phyloP scores from a whole-genome alignment of 441 rosid species.

The Macaranga tanarius region DNA sequence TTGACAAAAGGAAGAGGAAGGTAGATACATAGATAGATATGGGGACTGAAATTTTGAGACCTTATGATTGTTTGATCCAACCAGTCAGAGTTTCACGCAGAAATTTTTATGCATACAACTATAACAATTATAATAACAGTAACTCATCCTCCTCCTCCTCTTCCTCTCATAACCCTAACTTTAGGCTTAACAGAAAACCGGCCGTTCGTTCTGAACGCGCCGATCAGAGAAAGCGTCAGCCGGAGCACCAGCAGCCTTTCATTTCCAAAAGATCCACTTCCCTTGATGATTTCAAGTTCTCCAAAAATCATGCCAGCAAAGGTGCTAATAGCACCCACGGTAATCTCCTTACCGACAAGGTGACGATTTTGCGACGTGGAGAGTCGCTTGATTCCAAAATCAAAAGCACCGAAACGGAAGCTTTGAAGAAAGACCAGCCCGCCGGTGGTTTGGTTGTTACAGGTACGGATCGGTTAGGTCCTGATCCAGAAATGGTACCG shows the following conservation, averaged over 20 bases:
- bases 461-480: conserved; percentile 34
- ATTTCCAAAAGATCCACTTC: conserved; percentile 30
- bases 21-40: conserved; percentile 23
- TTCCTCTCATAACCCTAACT: conserved; percentile 5
- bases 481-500: conserved; percentile 31
- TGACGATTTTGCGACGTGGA: conserved; percentile 60
- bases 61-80: conserved; percentile 59
- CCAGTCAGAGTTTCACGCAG: conserved; percentile 47
- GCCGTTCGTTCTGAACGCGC: conserved; percentile 34
- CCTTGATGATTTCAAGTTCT: conserved; percentile 23
- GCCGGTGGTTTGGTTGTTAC: conserved; percentile 15
- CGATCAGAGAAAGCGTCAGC: conserved; percentile 41
- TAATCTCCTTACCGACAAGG: conserved; percentile 39
- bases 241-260: conserved; percentile 35
- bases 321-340: not conserved
- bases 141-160: no score
- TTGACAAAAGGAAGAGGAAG: no score
- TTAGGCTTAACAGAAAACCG: conserved; percentile 41
- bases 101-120: conserved; percentile 19
- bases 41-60: conserved; percentile 81
- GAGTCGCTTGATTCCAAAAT: conserved; percentile 60
- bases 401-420: conserved; percentile 19
- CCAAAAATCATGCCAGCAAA: conserved; percentile 2
- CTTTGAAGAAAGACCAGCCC: conserved; percentile 6
- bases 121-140: conserved; percentile 1